These are phyloP conservation scores for Paracoccidioides lutzii DNA, from an alignment of 2,329 filamentous ascomycete genomes.

Conservation along the genomic window DNA sequence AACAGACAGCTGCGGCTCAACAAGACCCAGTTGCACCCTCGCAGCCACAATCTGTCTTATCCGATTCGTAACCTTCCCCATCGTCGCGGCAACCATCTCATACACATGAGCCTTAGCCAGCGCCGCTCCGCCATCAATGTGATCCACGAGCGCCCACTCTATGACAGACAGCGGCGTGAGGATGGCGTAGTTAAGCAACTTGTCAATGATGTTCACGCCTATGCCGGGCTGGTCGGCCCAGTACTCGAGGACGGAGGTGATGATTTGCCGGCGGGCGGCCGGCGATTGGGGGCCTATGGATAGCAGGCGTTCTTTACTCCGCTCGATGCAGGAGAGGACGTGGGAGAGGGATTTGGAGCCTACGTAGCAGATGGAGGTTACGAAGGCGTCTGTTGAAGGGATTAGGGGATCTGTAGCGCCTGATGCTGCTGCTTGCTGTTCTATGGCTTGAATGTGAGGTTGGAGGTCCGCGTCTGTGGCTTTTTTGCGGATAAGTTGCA, in stretches of 20 bases:
- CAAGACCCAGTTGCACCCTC: conserved; percentile 44
- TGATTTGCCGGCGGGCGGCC: conserved; percentile 71
- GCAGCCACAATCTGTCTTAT: conserved; percentile 65
- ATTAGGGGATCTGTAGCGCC: conserved; percentile 63
- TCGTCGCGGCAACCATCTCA: conserved; percentile 79
- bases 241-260: conserved; percentile 79
- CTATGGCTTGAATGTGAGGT: conserved; percentile 64
- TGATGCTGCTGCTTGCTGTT: conserved; percentile 58
- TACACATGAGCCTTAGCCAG: conserved; percentile 68
- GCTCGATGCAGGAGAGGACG: conserved; percentile 88
- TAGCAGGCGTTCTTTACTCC: conserved; percentile 77
- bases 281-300: conserved; percentile 64
- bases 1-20: conserved; percentile 41
- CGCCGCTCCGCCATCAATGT: conserved; percentile 49
- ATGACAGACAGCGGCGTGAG: conserved; percentile 74
- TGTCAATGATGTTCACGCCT: conserved; percentile 85
- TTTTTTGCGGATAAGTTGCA: conserved; percentile 68
- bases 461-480: conserved; percentile 78
- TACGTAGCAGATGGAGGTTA: conserved; percentile 84
- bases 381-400: conserved; percentile 82
- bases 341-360: conserved; percentile 94
- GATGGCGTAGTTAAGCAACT: conserved; percentile 94
- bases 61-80: conserved; percentile 78
- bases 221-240: conserved; percentile 89
- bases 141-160: conserved; percentile 72